Base-by-base conservation (phyloP, 2,329 filamentous ascomycete species). In the Phyllosticta paracitricarpa region DNA sequence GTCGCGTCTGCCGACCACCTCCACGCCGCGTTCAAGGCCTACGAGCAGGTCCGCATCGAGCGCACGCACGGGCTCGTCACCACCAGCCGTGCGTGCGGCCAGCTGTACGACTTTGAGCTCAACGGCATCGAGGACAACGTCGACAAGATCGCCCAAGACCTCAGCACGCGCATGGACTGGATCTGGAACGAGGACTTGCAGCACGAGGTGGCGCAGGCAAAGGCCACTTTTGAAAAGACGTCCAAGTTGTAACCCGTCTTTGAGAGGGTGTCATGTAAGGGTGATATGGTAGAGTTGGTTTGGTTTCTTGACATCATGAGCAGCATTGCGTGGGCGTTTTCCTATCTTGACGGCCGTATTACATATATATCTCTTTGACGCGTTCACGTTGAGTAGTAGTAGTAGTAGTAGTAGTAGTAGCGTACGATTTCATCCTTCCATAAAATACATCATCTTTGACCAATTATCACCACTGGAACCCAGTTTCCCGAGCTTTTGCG, bases 41-140 rank as follows among this genome's bases (percentile, higher is more conserved):
- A 71, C 57, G 74, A 77, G 64, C 33, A 59, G 6, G 66, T 72
- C 1, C 61, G 76, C 51, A 64, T 75, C 57, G 71, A 71, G 12
- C 64, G 76, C 52, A 78, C 82, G 1, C 82, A 84, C 65, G 69
- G 68, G 57, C 62, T 78, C 14, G 76, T 79, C 0, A 65, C 66
- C 30, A 75, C 69, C 5, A 77, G 76, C 55, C 66, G 68, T 51
- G 70, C 75, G 60, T 72, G 72, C 1, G 76, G 76, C 0, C 65
- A 66, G 68, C 58, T 77, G 51, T 78, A 75, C 67, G 74, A 77
- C 5, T 67, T 77, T 40, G 69, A 77, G 61, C 66, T 67, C 1
- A 61, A 64, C 9, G 66, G 63, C 0, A 68, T 68, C 0, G 64
- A 57, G n/a, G 75, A 75, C 61, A 71, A 77, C 64, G 58, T 72